A percentile compares a stretch with the other conserved stretches of the same genome.
phyloP scores from a whole-genome alignment of 2,329 filamentous ascomycete genomes.

The Ophidiomyces ophidiicola region DNA sequence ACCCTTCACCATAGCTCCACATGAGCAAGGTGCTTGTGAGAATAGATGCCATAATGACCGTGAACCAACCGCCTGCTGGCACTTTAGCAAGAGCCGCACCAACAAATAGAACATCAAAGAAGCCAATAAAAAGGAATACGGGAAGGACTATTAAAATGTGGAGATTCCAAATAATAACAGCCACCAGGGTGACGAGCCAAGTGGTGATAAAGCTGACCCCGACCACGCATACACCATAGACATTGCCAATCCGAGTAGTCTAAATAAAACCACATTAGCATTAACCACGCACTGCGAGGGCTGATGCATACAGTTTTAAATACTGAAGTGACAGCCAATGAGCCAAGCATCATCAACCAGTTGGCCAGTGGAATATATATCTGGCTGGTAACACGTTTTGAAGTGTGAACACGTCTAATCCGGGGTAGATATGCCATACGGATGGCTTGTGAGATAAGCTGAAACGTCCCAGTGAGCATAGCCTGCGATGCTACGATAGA shows the following conservation, averaged over 20 bases:
- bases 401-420: constrained; percentile 61
- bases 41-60: constrained; percentile 50
- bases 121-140: constrained; percentile 52
- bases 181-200: constrained; percentile 58
- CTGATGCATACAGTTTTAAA: constrained; percentile 47
- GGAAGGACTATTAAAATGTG: constrained; percentile 48
- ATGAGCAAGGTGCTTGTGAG: constrained; percentile 56
- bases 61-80: constrained; percentile 68
- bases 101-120: constrained; percentile 57
- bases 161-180: constrained; percentile 59
- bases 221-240: constrained; percentile 69
- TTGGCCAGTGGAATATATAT: constrained; percentile 65
- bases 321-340: constrained; percentile 59
- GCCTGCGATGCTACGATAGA: constrained; percentile 67
- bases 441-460: constrained; percentile 60
- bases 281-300: too few species aligned
- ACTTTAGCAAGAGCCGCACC: constrained; percentile 60
- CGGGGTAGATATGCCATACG: constrained; percentile 63
- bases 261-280: constrained; percentile 21
- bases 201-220: constrained; percentile 69
- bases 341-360: constrained; percentile 64
- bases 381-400: constrained; percentile 57
- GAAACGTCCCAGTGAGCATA: constrained; percentile 65
- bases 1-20: constrained; percentile 69
- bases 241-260: constrained; percentile 58